Conservation (phyloP, 208 protist species). For the Naegleria gruberi region DNA sequence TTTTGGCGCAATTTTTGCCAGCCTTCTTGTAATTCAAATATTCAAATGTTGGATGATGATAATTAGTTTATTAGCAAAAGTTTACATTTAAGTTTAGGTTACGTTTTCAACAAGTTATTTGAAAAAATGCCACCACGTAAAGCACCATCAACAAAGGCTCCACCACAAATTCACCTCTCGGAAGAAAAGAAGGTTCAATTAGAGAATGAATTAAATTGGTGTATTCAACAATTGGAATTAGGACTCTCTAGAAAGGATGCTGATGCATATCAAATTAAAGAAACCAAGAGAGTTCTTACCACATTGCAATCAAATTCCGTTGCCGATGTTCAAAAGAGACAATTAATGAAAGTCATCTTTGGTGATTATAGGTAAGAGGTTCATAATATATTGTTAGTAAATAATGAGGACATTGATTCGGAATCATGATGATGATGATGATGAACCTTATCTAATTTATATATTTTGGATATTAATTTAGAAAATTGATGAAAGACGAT, state of each 20-base stretch:
- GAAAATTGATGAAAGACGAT: neutral
- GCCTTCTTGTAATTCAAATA: too few species aligned
- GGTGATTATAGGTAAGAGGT: neutral
- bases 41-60: too few species aligned
- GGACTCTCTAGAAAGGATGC: neutral
- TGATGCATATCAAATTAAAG: neutral
- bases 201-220: neutral
- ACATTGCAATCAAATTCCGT: neutral
- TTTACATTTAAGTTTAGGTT: neutral
- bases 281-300: neutral
- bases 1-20: too few species aligned
- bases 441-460: too few species aligned
- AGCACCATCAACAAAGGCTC: neutral
- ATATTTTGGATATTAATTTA: too few species aligned
- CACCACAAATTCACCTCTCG: neutral
- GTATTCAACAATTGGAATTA: neutral
- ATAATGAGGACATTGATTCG: too few species aligned
- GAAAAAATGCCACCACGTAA: neutral
- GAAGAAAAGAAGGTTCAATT: neutral
- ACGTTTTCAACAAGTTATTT: too few species aligned
- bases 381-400: too few species aligned
- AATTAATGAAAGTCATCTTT: neutral
- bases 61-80: neutral
- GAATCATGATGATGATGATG: too few species aligned
- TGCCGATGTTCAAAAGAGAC: neutral